A percentile compares a stretch with the other conserved stretches of the same genome.
Conservation (phyloP, 202 grass and related monocot species). For the Elaeis oleifera region DNA sequence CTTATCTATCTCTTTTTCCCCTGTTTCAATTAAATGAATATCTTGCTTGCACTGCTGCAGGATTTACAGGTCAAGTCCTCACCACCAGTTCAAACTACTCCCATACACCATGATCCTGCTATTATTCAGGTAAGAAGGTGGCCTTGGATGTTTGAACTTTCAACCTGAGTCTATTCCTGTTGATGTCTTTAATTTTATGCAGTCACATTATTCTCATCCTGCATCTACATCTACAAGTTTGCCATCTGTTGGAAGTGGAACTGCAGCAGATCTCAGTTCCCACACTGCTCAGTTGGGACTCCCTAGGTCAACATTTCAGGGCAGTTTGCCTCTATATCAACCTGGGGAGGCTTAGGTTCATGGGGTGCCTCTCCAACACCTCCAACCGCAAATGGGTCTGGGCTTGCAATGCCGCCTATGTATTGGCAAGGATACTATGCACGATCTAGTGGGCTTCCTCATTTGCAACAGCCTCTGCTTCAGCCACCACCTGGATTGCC, state of each 20-base stretch:
- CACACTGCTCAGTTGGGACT: conserved; percentile 43
- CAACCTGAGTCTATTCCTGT: conserved; percentile 1
- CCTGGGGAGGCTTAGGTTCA: conserved; percentile 48
- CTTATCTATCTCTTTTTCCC: not conserved
- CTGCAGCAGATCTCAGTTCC: conserved; percentile 31
- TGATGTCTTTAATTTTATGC: conserved; percentile 16
- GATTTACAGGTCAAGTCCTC: conserved; percentile 91
- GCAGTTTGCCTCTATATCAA: conserved; percentile 65
- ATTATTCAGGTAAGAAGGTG: conserved; percentile 75
- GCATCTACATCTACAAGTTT: conserved; percentile 32
- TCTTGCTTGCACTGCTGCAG: conserved; percentile 38
- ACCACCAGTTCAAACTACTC: conserved; percentile 52
- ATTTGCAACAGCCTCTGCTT: conserved; percentile 57
- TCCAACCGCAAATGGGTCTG: conserved; percentile 45
- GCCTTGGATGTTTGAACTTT: not conserved
- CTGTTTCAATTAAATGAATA: not conserved
- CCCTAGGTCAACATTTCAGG: conserved; percentile 61
- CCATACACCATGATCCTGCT: conserved; percentile 75
- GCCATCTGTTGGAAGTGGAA: conserved; percentile 27
- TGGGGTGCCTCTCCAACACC: conserved; percentile 51
- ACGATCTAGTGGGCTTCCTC: conserved; percentile 49
- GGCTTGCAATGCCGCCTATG: conserved; percentile 62
- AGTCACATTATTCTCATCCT: conserved; percentile 69
- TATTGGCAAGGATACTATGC: conserved; percentile 90
- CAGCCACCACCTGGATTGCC: conserved; percentile 40